A percentile compares a stretch with the other conserved stretches of the same genome.
Conservation (phyloP, 768 basidiomycete genomes). For the Fibroporia radiculosa region DNA sequence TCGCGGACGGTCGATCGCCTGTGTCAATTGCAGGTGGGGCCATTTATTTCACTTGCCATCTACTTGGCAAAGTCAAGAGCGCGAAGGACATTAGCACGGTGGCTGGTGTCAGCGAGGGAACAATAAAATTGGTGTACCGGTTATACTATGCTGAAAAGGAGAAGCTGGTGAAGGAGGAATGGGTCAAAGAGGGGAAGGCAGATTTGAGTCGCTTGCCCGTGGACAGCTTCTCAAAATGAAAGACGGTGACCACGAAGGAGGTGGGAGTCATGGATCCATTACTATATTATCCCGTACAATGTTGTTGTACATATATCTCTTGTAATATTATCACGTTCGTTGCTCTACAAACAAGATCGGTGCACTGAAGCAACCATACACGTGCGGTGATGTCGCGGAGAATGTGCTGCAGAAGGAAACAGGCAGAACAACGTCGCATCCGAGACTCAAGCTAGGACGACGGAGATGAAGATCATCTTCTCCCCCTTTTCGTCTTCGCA, state of each 20-base stretch:
- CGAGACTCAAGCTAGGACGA: not conserved
- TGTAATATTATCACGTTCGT: constrained; percentile 6
- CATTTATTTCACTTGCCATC: constrained; percentile 85
- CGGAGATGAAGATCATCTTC: constrained; percentile 4
- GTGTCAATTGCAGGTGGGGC: constrained; percentile 98
- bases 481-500: constrained; percentile 13
- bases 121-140: constrained; percentile 85
- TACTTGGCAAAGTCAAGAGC: constrained; percentile 69
- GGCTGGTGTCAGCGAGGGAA: constrained; percentile 92
- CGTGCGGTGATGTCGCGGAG: not conserved
- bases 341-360: not conserved
- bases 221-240: constrained; percentile 18
- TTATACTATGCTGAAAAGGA: constrained; percentile 67
- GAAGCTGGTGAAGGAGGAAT: constrained; percentile 77
- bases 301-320: constrained; percentile 14
- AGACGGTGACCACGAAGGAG: no score
- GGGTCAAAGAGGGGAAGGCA: constrained; percentile 76
- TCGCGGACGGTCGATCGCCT: constrained; percentile 90
- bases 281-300: not conserved
- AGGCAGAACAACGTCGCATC: not conserved
- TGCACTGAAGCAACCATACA: not conserved
- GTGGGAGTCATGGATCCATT: not conserved
- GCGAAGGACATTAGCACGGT: constrained; percentile 84
- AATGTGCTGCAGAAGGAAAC: not conserved
- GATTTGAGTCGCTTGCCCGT: constrained; percentile 33